Percentiles rank a stretch among this genome's conserved stretches.
Conservation (phyloP, 2,329 filamentous ascomycete species). For the Epicoccum sorghinum region DNA sequence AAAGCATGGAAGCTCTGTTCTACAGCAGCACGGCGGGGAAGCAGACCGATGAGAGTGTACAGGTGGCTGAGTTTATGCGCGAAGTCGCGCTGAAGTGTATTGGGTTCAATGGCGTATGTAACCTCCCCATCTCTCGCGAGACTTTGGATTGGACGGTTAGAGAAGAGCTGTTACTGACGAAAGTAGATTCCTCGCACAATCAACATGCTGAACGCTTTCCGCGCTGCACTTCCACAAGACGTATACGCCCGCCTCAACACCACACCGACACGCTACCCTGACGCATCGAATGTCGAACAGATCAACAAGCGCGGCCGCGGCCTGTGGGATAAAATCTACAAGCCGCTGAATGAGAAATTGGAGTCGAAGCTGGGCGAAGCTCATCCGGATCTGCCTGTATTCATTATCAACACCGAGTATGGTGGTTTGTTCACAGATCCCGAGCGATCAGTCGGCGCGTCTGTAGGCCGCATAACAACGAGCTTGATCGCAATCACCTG, state of each 20-base stretch:
- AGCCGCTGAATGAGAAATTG: slow-evolving; percentile 75
- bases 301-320: slow-evolving; percentile 64
- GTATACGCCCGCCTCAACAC: slow-evolving; percentile 62
- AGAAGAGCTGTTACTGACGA: neutral
- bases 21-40: slow-evolving; percentile 42
- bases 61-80: slow-evolving; percentile 73
- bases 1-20: slow-evolving; percentile 71
- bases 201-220: slow-evolving; percentile 79
- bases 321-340: slow-evolving; percentile 80
- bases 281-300: slow-evolving; percentile 57
- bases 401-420: slow-evolving; percentile 79
- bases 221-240: slow-evolving; percentile 63
- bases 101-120: slow-evolving; percentile 70
- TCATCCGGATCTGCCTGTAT: slow-evolving; percentile 81
- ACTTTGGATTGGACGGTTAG: neutral
- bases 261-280: slow-evolving; percentile 58
- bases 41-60: slow-evolving; percentile 47
- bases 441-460: slow-evolving; percentile 52
- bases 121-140: too few species aligned
- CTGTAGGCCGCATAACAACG: slow-evolving; percentile 73
- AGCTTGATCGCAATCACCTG: slow-evolving; percentile 76
- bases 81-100: slow-evolving; percentile 80
- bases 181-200: slow-evolving; percentile 76
- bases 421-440: slow-evolving; percentile 75
- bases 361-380: slow-evolving; percentile 72